These are phyloP conservation scores for Globisporangium camurandrum DNA, from an alignment of 352 stramenopile species.

Conservation along the genomic window DNA sequence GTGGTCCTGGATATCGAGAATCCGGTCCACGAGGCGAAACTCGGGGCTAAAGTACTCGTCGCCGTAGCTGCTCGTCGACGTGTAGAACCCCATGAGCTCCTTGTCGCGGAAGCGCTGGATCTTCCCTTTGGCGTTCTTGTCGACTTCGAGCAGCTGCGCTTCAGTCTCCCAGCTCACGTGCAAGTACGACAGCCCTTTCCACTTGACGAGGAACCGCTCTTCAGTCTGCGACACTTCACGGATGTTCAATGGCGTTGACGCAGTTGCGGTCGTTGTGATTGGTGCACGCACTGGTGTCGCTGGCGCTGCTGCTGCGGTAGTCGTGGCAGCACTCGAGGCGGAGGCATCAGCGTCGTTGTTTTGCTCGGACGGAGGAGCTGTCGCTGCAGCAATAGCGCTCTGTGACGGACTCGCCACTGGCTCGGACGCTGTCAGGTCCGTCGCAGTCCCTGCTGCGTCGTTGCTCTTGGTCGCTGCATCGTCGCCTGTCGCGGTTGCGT, in stretches of 20 bases:
- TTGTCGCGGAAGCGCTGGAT: constrained; percentile 85
- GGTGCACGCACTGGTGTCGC: not conserved
- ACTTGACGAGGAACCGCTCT: constrained; percentile 87
- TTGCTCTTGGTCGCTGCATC: too few species aligned
- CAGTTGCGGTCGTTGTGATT: not conserved
- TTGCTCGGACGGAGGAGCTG: too few species aligned
- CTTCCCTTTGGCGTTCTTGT: constrained; percentile 83
- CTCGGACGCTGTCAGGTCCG: too few species aligned
- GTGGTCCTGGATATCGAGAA: constrained; percentile 79
- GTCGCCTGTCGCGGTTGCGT: too few species aligned
- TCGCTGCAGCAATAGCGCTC: too few species aligned
- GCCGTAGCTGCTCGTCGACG: constrained; percentile 34
- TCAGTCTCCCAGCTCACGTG: constrained; percentile 89
- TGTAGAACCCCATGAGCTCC: constrained; percentile 37
- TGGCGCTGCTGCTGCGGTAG: constrained; percentile 5
- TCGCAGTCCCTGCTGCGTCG: too few species aligned
- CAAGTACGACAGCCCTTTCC: constrained; percentile 85
- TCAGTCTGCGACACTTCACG: constrained; percentile 18
- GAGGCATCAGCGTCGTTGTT: not conserved
- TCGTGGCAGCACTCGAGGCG: not conserved
- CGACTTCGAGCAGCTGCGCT: constrained; percentile 67
- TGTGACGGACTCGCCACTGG: too few species aligned
- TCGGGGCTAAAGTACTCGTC: constrained; percentile 91
- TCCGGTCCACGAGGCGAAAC: constrained; percentile 83
- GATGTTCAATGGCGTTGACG: constrained; percentile 6